A percentile compares a stretch with the other conserved stretches of the same genome.
Conservation (phyloP, 192 early-diverging fungal genomes). For the Umbelopsis sp. region DNA sequence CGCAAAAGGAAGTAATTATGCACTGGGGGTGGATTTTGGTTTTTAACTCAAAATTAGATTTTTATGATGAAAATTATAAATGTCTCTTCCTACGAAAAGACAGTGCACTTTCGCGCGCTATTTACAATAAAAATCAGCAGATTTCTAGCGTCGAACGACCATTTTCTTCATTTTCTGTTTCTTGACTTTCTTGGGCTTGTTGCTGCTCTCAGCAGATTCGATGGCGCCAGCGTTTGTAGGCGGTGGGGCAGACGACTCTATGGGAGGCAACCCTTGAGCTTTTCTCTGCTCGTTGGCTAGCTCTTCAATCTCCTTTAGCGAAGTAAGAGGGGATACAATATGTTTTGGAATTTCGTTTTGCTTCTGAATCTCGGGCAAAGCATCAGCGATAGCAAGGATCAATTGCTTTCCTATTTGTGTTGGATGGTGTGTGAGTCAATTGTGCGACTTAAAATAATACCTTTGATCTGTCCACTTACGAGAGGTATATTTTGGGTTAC, state of each 20-base stretch:
- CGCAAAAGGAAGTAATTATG: no score
- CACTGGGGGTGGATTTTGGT: neutral
- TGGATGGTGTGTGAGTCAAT: neutral
- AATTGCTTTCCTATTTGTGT: constrained; percentile 35
- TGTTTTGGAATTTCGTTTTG: constrained; percentile 28
- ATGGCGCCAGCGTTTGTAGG: neutral
- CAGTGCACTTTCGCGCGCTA: constrained; percentile 15
- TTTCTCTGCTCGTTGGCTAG: constrained; percentile 37
- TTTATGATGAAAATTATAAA: constrained; percentile 14
- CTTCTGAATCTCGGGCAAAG: constrained; percentile 36
- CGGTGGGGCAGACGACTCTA: neutral
- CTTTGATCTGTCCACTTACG: constrained; percentile 44
- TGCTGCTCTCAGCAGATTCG: neutral
- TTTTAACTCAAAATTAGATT: neutral
- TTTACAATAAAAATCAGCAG: constrained; percentile 3
- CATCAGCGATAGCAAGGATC: constrained; percentile 30
- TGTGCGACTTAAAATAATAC: neutral
- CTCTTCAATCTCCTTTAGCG: constrained; percentile 33
- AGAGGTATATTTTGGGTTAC: constrained; percentile 48
- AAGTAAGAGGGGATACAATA: constrained; percentile 37
- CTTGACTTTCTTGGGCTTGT: constrained; percentile 18
- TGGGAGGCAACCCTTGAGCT: constrained; percentile 37
- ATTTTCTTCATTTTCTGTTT: constrained; percentile 13
- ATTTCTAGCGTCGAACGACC: constrained; percentile 15
- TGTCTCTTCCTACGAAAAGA: constrained; percentile 16